A percentile compares a stretch with the other conserved stretches of the same genome.
phyloP scores from a whole-genome alignment of 106 monocot genomes.

The Platanthera zijinensis region DNA sequence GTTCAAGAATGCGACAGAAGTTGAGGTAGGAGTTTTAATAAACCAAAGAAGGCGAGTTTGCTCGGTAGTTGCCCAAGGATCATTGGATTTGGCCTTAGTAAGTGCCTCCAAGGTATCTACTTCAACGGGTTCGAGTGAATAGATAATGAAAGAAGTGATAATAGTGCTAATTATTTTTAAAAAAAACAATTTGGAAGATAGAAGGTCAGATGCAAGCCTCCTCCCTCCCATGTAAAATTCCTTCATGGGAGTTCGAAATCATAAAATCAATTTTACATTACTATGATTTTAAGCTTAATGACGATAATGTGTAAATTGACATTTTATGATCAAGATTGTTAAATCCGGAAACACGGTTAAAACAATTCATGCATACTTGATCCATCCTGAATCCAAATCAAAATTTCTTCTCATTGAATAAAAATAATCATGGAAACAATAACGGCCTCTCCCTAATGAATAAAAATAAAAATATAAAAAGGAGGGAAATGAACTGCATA shows the following conservation, averaged over 20 bases:
- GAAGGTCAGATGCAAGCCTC: not conserved
- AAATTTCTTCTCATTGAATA: slow-evolving; percentile 2
- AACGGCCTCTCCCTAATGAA: not conserved
- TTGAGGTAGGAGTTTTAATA: too few relatives aligned
- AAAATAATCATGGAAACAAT: not conserved
- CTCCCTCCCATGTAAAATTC: not conserved
- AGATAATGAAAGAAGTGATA: too few relatives aligned
- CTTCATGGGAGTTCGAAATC: not conserved
- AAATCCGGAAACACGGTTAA: not conserved
- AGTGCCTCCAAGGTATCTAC: too few relatives aligned
- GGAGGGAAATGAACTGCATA: not conserved
- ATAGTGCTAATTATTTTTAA: too few relatives aligned
- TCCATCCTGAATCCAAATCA: not conserved
- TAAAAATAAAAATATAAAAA: not conserved
- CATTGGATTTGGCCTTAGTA: too few relatives aligned
- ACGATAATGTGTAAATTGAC: not conserved
- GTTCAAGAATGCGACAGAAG: too few relatives aligned
- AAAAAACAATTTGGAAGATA: not conserved
- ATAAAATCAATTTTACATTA: not conserved
- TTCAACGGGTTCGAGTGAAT: too few relatives aligned
- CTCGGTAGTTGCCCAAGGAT: too few relatives aligned
- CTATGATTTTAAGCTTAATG: not conserved
- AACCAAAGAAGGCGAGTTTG: too few relatives aligned
- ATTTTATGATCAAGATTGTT: not conserved
- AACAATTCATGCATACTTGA: not conserved